Percentiles rank a stretch among this genome's conserved stretches.
Evolutionary conservation across 1,284 basidiomycete species (phyloP).

Genomic region (Fomitopsis pinicola): DNA sequence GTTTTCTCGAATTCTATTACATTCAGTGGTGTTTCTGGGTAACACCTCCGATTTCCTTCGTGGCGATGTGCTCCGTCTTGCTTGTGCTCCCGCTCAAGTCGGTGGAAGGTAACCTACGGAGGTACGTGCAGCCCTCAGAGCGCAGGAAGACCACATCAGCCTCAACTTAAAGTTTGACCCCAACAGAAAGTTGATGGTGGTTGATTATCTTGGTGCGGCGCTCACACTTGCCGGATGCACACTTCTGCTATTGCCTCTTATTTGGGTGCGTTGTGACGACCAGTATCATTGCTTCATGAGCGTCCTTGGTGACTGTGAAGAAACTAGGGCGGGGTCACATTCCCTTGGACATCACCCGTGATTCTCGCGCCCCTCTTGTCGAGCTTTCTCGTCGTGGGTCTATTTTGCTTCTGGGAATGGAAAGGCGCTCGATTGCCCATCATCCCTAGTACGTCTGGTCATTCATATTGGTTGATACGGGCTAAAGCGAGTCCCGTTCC

Average conservation of each 20-base stretch:
- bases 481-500: background rate
- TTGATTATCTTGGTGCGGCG: conserved; percentile 63
- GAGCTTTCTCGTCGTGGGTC: conserved; percentile 46
- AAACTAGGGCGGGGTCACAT: conserved; percentile 59
- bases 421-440: conserved; percentile 65
- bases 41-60: conserved; percentile 54
- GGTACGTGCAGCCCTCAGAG: conserved; percentile 21
- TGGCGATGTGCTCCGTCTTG: conserved; percentile 49
- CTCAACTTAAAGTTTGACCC: background rate
- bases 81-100: conserved; percentile 64
- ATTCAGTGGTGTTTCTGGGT: conserved; percentile 64
- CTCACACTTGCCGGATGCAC: conserved; percentile 61
- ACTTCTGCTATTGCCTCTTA: conserved; percentile 64
- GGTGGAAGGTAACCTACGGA: conserved; percentile 53
- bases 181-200: conserved; percentile 55
- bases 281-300: background rate
- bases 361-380: conserved; percentile 60
- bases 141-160: background rate
- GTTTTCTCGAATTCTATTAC: background rate
- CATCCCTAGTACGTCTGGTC: conserved; percentile 48
- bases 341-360: conserved; percentile 61
- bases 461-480: too few species aligned
- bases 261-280: conserved; percentile 49
- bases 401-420: conserved; percentile 75
- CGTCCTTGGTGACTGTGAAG: background rate